Evolutionary conservation across 2,329 filamentous ascomycete species (phyloP).

Genomic region (Colletotrichum sp.): DNA sequence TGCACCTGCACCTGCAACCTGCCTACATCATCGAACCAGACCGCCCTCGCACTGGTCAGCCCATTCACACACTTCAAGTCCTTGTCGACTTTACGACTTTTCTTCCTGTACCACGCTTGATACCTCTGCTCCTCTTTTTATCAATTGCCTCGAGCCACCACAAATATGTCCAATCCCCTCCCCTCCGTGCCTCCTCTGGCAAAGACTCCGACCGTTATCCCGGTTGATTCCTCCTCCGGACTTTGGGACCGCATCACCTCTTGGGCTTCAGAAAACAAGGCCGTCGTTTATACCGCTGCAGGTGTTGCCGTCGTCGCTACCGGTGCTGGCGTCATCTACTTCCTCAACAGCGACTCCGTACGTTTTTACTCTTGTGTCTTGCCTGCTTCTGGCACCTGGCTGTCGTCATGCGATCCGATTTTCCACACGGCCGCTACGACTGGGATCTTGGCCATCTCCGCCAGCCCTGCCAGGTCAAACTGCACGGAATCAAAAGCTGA

Average conservation of each 20-base stretch:
- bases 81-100: neutral
- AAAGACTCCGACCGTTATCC: slow-evolving; percentile 47
- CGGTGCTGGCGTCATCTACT: slow-evolving; percentile 92
- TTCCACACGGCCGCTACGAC: neutral
- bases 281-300: slow-evolving; percentile 93
- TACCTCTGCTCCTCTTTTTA: slow-evolving; percentile 25
- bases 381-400: neutral
- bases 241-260: slow-evolving; percentile 88
- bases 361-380: slow-evolving; percentile 4
- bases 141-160: slow-evolving; percentile 23
- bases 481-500: neutral
- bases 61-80: slow-evolving; percentile 8
- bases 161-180: slow-evolving; percentile 49
- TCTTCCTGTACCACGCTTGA: neutral
- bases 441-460: neutral
- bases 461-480: neutral
- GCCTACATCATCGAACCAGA: slow-evolving; percentile 33
- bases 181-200: slow-evolving; percentile 52
- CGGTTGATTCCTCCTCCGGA: slow-evolving; percentile 66
- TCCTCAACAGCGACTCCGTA: slow-evolving; percentile 71
- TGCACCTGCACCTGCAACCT: slow-evolving; percentile 31
- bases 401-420: slow-evolving; percentile 10
- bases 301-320: slow-evolving; percentile 92
- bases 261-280: slow-evolving; percentile 97
- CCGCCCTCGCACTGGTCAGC: slow-evolving; percentile 4